Base-by-base conservation (phyloP, 768 basidiomycete species). In the Pleurotus tuber-regium region DNA sequence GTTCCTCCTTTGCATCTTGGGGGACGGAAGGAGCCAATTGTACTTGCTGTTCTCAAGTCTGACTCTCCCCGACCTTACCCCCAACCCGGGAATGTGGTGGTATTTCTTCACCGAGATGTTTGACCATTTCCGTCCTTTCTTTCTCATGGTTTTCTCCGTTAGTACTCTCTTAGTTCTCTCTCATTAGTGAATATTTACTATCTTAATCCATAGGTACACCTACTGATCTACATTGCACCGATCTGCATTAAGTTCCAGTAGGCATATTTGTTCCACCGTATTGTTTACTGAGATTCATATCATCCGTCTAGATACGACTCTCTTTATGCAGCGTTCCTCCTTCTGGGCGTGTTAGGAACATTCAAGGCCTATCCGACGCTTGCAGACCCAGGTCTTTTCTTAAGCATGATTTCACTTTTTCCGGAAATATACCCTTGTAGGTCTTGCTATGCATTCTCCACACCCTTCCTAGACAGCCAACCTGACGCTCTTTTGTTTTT, bases 91-190 rank as follows among this genome's bases (percentile, higher is more conserved):
- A 1, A 70, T 98, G 24, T 93, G 93, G 89, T 98, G 96, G 96
- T 98, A 98, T 67, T 98, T 98, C 73, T 98, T 98, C 71, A 98
- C 93, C 9, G 96, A 98, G 66, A 98, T 98, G 90, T 99, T 99
- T 57, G 96, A 98, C 63, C 89, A 98, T 64, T 99, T 98, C 75
- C 76, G 97, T 25, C 83, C 87, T 3, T 98, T 98, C 71, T 99
- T 97, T 77, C 73, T 98, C 26, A 87, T 94, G 77, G 90, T 89
- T 14, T 98, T 98, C 67, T 89, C 87, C 14, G 94, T 94, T 59
- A 41, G 86, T 56, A n/a, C 35, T 38, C 36, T n/a, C n/a, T 0
- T 25, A 11, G 21, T 12, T 21, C 12, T 33, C 14, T 14, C 21
- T 25, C 28, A 24, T 26, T n/a, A 24, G n/a, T 2, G 25, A 33